Evolutionary conservation across 2,329 filamentous ascomycete genomes (phyloP).

Genomic region (Alternaria sp.): DNA sequence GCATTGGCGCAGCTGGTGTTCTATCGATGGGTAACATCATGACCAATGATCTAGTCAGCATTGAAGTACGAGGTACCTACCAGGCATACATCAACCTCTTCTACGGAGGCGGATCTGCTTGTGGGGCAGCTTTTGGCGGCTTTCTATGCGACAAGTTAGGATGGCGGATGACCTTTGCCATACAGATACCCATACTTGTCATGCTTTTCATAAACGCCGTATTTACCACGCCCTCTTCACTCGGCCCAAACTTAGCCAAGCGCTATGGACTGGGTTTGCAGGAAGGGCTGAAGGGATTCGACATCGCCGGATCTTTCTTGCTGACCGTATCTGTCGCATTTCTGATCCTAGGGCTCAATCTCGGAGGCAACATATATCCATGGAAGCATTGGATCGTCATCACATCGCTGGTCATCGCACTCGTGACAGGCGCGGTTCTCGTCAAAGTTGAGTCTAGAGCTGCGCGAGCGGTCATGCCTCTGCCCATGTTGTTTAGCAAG

Average conservation of each 20-base stretch:
- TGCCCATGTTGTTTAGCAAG: conserved; percentile 54
- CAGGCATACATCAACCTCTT: conserved; percentile 72
- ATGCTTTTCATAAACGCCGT: conserved; percentile 52
- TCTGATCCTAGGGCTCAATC: conserved; percentile 59
- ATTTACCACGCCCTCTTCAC: conserved; percentile 51
- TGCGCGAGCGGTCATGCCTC: conserved; percentile 56
- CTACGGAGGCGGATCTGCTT: conserved; percentile 59
- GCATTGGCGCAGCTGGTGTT: conserved; percentile 74
- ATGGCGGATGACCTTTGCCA: conserved; percentile 73
- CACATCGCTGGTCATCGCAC: conserved; percentile 52
- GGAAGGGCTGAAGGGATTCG: conserved; percentile 57
- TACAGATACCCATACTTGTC: conserved; percentile 59
- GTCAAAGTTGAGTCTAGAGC: conserved; percentile 49
- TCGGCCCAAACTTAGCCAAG: conserved; percentile 55
- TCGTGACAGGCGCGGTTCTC: conserved; percentile 50
- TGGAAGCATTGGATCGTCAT: conserved; percentile 61
- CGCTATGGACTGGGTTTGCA: conserved; percentile 49
- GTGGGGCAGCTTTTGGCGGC: conserved; percentile 73
- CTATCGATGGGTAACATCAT: conserved; percentile 73
- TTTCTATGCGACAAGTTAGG: conserved; percentile 72
- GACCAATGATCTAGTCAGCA: conserved; percentile 75
- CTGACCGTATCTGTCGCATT: conserved; percentile 55
- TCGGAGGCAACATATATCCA: conserved; percentile 59
- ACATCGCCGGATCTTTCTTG: conserved; percentile 57
- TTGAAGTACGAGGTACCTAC: conserved; percentile 74